Percentiles rank a stretch among this genome's conserved stretches.
These are phyloP conservation scores for Xerophyta viscosa DNA, from an alignment of 106 monocot genomes.

Conservation along the genomic window DNA sequence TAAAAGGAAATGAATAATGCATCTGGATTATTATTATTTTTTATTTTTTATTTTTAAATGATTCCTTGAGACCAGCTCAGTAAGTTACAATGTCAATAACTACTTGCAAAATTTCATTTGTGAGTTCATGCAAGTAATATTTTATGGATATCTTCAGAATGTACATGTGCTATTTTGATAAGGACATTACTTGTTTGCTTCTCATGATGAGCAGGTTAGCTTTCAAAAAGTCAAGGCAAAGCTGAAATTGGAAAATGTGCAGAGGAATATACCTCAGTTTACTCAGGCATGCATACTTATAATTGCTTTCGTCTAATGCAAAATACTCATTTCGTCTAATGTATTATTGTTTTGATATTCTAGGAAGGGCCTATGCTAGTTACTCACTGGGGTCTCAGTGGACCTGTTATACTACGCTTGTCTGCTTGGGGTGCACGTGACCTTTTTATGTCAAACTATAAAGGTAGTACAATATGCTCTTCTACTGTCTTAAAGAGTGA, in stretches of 20 bases:
- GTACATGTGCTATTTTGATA: no score
- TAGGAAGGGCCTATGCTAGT: constrained; percentile 85
- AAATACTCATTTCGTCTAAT: no score
- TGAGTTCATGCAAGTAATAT: not conserved
- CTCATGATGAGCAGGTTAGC: constrained; percentile 44
- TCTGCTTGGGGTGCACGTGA: constrained; percentile 98
- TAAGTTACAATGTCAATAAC: no score
- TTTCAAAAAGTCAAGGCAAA: constrained; percentile 84
- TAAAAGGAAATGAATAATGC: no score
- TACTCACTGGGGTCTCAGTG: constrained; percentile 99
- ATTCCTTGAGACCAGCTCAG: no score
- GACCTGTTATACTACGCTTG: constrained; percentile 86
- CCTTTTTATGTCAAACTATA: constrained; percentile 58
- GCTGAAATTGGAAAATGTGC: constrained; percentile 45
- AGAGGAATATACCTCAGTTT: constrained; percentile 47
- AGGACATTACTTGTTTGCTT: not conserved
- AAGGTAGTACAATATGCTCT: constrained; percentile 26
- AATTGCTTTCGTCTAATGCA: no score
- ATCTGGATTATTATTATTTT: no score
- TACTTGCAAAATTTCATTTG: no score
- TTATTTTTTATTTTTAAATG: no score
- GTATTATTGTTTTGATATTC: not conserved
- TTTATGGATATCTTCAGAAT: no score
- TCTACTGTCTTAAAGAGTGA: no score
- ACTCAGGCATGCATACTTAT: constrained; percentile 44